phyloP scores from a whole-genome alignment of 257 asterid genomes.

The Haberlea rhodopensis region DNA sequence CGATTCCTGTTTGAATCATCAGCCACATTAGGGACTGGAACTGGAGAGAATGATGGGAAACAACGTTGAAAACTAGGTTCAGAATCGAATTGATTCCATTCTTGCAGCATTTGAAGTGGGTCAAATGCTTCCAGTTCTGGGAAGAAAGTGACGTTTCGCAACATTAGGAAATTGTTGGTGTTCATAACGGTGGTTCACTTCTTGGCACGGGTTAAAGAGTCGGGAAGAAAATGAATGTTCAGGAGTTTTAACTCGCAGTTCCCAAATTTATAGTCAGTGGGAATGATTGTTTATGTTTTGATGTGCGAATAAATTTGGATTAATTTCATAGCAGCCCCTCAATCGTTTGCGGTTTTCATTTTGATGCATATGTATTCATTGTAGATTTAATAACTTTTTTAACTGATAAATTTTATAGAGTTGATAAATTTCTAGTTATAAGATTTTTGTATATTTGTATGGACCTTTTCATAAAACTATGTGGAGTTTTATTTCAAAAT shows the following conservation, averaged over 20 bases:
- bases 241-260: constrained; percentile 28
- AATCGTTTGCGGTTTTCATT: no score
- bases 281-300: not conserved
- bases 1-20: constrained; percentile 10
- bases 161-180: constrained; percentile 22
- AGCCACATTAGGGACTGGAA: constrained; percentile 6
- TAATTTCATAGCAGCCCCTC: not conserved
- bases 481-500: no score
- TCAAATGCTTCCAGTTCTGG: constrained; percentile 22
- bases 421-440: no score
- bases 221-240: constrained; percentile 7
- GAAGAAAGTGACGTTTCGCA: constrained; percentile 29
- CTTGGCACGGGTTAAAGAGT: no score
- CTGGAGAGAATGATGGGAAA: constrained; percentile 24
- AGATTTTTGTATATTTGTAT: no score
- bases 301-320: not conserved
- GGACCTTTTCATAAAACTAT: no score
- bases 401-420: no score
- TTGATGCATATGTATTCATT: not conserved
- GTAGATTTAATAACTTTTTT: no score
- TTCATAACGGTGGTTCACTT: constrained; percentile 15
- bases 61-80: constrained; percentile 2
- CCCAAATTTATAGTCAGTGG: constrained; percentile 35
- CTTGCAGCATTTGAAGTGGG: constrained; percentile 18
- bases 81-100: constrained; percentile 13